These are phyloP conservation scores for Salvia miltiorrhiza DNA, from an alignment of 257 asterid genomes.

Conservation along the genomic window DNA sequence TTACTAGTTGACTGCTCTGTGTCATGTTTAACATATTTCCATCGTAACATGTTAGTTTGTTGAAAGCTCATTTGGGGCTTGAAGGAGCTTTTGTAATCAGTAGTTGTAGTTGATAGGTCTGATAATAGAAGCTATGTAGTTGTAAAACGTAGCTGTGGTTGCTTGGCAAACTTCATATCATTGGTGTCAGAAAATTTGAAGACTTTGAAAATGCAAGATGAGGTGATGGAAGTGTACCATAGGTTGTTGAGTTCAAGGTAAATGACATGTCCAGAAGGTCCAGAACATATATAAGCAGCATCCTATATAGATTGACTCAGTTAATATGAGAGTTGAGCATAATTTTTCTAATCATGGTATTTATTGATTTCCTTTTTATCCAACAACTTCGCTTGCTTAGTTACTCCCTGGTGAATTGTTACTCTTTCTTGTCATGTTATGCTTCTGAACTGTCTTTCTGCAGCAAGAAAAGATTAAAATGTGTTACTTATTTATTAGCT, in stretches of 20 bases:
- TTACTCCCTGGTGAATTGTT: slow-evolving; percentile 7
- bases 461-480: neutral
- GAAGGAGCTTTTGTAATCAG: neutral
- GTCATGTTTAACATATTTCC: neutral
- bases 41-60: slow-evolving; percentile 1
- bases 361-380: neutral
- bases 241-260: neutral
- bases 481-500: neutral
- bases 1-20: slow-evolving; percentile 1
- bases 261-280: neutral
- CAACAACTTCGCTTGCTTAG: neutral
- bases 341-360: neutral
- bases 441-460: slow-evolving; percentile 1
- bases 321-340: slow-evolving; percentile 5
- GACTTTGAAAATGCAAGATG: slow-evolving; percentile 16
- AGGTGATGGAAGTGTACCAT: slow-evolving; percentile 5
- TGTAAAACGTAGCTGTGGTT: slow-evolving; percentile 12
- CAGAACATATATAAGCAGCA: neutral
- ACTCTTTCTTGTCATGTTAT: neutral
- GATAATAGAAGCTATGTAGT: neutral
- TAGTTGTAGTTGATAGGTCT: neutral
- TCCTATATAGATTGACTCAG: neutral
- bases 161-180: neutral
- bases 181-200: neutral
- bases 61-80: neutral